phyloP scores from a whole-genome alignment of 2,329 filamentous ascomycete genomes.

The Byssoonygena ceratinophila region DNA sequence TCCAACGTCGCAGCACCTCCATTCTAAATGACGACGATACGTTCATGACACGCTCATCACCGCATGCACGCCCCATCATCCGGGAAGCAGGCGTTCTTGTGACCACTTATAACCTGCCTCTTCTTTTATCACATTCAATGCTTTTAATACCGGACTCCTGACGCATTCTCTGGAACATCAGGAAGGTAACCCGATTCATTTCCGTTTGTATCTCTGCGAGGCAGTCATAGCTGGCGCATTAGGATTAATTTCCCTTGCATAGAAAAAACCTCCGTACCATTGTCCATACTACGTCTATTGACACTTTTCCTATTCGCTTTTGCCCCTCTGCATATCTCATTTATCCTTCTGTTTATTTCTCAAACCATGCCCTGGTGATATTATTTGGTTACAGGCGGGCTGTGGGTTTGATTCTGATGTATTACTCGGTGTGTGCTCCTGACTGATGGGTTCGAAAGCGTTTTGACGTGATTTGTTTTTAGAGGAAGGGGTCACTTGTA shows the following conservation, averaged over 20 bases:
- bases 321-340: background rate
- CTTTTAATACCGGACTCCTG: slow-evolving; percentile 5
- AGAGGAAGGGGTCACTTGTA: slow-evolving; percentile 9
- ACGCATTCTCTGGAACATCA: background rate
- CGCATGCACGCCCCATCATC: slow-evolving; percentile 10
- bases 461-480: slow-evolving; percentile 4
- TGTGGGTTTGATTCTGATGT: slow-evolving; percentile 7
- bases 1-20: slow-evolving; percentile 40
- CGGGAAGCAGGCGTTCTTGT: background rate
- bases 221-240: slow-evolving; percentile 5
- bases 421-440: slow-evolving; percentile 2
- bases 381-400: background rate
- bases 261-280: slow-evolving; percentile 9
- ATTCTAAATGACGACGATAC: slow-evolving; percentile 30
- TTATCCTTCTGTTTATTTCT: background rate
- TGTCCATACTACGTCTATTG: background rate
- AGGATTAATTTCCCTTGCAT: slow-evolving; percentile 9
- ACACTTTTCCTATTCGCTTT: background rate
- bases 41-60: background rate
- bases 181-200: background rate
- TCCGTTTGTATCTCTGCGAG: slow-evolving; percentile 1
- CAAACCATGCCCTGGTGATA: background rate
- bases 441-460: slow-evolving; percentile 5
- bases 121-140: slow-evolving; percentile 3
- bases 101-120: background rate